These are phyloP conservation scores for Colletotrichum sp. DNA, from an alignment of 2,329 filamentous ascomycete species.

Conservation along the genomic window DNA sequence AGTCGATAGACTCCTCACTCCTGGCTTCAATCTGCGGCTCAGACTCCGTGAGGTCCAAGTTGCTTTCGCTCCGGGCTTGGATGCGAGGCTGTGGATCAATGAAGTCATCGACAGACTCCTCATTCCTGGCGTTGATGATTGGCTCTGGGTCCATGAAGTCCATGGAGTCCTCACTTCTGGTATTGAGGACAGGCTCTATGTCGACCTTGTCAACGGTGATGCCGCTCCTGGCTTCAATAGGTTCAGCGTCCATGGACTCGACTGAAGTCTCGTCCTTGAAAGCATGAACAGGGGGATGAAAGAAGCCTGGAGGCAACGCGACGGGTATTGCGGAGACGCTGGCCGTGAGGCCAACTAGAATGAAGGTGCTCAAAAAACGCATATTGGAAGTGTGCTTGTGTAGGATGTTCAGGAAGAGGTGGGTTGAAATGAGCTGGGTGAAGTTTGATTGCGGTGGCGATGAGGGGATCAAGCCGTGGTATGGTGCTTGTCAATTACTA, in stretches of 20 bases:
- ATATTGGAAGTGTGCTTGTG: background rate
- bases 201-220: background rate
- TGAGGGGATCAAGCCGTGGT: background rate
- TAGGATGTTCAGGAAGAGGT: background rate
- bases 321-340: background rate
- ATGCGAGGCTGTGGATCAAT: background rate
- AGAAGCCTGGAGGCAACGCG: background rate
- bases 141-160: background rate
- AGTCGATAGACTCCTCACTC: background rate
- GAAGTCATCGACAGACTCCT: background rate
- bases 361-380: background rate
- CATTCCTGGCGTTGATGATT: background rate
- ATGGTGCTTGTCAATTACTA: background rate
- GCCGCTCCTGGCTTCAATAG: background rate
- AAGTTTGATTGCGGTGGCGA: background rate
- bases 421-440: background rate
- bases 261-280: background rate
- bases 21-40: background rate
- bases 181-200: background rate
- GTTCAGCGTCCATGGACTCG: background rate
- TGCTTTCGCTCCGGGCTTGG: background rate
- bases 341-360: background rate
- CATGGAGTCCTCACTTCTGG: background rate
- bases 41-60: background rate
- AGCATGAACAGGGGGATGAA: background rate